Evolutionary conservation across 768 basidiomycete species (phyloP).

Genomic region (Leccinum broughii): DNA sequence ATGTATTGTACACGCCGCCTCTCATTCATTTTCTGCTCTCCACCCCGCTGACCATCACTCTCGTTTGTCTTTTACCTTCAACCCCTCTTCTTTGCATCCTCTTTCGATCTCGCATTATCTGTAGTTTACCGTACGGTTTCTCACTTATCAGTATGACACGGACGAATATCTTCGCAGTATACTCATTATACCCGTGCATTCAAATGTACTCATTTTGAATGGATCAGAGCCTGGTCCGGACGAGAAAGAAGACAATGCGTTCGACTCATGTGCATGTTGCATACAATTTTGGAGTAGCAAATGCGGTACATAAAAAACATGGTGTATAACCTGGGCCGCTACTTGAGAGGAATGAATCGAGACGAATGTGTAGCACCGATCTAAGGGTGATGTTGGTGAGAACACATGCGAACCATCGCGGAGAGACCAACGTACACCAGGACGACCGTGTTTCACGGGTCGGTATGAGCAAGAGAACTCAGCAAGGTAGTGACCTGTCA

Average conservation of each 20-base stretch:
- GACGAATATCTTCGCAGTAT: slow-evolving; percentile 60
- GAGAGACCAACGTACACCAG: slow-evolving; percentile 73
- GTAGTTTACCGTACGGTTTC: slow-evolving; percentile 55
- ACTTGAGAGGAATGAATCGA: slow-evolving; percentile 96
- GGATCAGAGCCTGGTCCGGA: slow-evolving; percentile 20
- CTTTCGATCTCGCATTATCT: slow-evolving; percentile 51
- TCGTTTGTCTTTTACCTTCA: slow-evolving; percentile 23
- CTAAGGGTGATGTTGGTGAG: slow-evolving; percentile 37
- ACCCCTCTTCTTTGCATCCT: slow-evolving; percentile 32
- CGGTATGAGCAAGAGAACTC: slow-evolving; percentile 98
- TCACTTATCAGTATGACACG: slow-evolving; percentile 54
- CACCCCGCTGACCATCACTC: slow-evolving; percentile 29
- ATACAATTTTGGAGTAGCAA: slow-evolving; percentile 37
- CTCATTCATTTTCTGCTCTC: slow-evolving; percentile 27
- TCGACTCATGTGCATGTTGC: slow-evolving; percentile 34
- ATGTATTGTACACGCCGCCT: not conserved
- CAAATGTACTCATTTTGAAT: slow-evolving; percentile 42
- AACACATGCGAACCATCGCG: not conserved
- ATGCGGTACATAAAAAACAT: slow-evolving; percentile 27
- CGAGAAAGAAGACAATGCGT: slow-evolving; percentile 3
- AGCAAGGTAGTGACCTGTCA: slow-evolving; percentile 99
- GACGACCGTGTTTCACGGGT: slow-evolving; percentile 99
- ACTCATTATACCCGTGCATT: slow-evolving; percentile 58
- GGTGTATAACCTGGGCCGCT: slow-evolving; percentile 39
- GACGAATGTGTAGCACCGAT: slow-evolving; percentile 92